Evolutionary conservation across 768 basidiomycete genomes (phyloP).

Genomic region (Trametes elegans): DNA sequence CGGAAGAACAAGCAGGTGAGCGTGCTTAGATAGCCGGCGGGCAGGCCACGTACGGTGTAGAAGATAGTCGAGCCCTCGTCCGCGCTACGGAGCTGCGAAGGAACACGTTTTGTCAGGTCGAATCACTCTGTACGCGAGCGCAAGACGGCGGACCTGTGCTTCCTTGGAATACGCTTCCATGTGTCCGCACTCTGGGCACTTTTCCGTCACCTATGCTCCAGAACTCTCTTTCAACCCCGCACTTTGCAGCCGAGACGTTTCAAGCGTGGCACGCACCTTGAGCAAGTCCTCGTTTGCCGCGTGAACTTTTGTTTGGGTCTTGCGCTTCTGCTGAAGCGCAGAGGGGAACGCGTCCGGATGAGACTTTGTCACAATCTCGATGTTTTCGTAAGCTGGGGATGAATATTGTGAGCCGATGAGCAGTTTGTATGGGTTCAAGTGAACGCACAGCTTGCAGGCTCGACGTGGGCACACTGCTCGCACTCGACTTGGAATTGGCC

Average conservation of each 20-base stretch:
- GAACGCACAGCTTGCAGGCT: conserved; percentile 84
- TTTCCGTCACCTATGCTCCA: conserved; percentile 70
- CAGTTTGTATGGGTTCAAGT: not conserved
- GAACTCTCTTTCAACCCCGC: no score
- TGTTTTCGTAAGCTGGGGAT: conserved; percentile 82
- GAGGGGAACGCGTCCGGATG: conserved; percentile 96
- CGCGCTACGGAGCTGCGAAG: conserved; percentile 71
- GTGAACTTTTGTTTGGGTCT: conserved; percentile 83
- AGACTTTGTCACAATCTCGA: conserved; percentile 84
- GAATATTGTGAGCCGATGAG: not conserved
- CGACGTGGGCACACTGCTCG: conserved; percentile 84
- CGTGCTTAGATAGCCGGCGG: not conserved
- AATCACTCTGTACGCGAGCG: no score
- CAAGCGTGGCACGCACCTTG: conserved; percentile 41
- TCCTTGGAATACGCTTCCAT: conserved; percentile 86
- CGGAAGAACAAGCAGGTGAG: conserved; percentile 15
- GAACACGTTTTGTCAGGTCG: not conserved
- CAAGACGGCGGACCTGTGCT: conserved; percentile 58
- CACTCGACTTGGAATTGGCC: conserved; percentile 75
- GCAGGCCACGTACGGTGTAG: conserved; percentile 68
- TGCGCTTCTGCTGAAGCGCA: conserved; percentile 78
- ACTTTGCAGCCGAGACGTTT: no score
- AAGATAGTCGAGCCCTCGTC: conserved; percentile 95
- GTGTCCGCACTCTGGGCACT: conserved; percentile 86
- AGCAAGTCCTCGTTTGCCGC: conserved; percentile 64